Base-by-base conservation (phyloP, 305 asterid genomes). In the Ilex paraguariensis region DNA sequence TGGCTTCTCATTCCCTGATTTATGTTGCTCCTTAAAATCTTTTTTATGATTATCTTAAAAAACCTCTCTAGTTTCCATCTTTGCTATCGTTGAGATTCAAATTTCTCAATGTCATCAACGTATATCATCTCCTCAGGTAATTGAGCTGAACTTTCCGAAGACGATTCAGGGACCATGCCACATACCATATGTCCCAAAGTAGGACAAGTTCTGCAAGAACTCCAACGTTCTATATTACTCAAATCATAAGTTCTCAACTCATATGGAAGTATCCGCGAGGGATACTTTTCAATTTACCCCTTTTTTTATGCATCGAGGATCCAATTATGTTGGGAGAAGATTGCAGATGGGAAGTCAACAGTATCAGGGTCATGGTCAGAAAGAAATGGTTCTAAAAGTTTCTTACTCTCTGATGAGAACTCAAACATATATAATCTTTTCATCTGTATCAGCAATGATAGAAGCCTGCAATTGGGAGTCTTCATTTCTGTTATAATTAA, bases 91-190 rank as follows among this genome's bases (percentile, higher is more conserved):
- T 21, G 79, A 39, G 84, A 65, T 10, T 73, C 77, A 6, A 85
- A 72, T 75, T 87, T 96, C 64, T 81, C 82, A 51, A 90, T 79
- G 76, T 85, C 95, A 63, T 83, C 95, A 10, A 84, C 69, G 51
- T 78, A 79, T 30, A 78, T 60, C 54, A 81, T 77, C 54, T 86
- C 85, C 57, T 83, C 71, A 0, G 77, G 82, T 40, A 66, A 57
- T 13, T 49, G 60, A 56, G 55, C 49, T 40, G 70, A 68, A 62
- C 57, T 68, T 64, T 73, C 78, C 33, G 88, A 69, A 16, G 78
- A 78, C 7, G 86, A 73, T 31, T 73, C 74, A 21, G 28, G 28
- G 16, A 16, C 65, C 28, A 21, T 21, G 28, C 28, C 28, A 21
- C 28, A 21, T 21, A 21, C 28, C 28, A 21, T 21, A 21, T 21